Base-by-base conservation (phyloP, 2,329 filamentous ascomycete genomes). In the Phyllosticta capitalensis region DNA sequence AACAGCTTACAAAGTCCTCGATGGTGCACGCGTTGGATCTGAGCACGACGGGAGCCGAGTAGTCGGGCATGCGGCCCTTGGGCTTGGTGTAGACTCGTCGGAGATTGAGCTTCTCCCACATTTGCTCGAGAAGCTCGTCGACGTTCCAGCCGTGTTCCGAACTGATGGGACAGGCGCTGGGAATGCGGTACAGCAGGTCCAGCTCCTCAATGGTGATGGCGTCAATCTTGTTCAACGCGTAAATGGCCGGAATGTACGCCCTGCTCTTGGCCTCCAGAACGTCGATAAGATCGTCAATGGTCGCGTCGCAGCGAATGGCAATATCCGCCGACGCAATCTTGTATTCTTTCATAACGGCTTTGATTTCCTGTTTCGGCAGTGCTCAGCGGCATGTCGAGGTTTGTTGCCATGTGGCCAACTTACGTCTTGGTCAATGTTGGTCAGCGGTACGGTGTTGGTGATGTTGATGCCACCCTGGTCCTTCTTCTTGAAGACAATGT, bases 401-500 rank as follows among this genome's bases (percentile, higher is more conserved):
- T n/a, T 14, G 17, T 45, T n/a, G 38, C 14, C 38, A 45, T 45
- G 17, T 45, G 7, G n/a, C 53, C 10, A 12, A 51, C 62, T 58
- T 67, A 79, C 79, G 70, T 95, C 94, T 66, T 91, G 82, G 72
- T 94, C 89, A 69, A 99, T 96, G 75, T 99, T 90, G 22, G 88
- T 88, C 66, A 99, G 79, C 5, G 92, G 90, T 52, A 94, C 87
- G 2, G 94, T 99, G 75, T 85, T 94, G n/a, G 92, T 96, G 70
- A 99, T 94, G 70, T 89, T 92, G 70, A 99, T 85, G 38, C 94
- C 94, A 66, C 94, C 94, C 78, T 97, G 97, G 76, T 99, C 94
- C 81, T 99, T 99, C 81, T 99, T 99, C 78, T 87, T 95, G 81
- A 96, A 96, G n/a, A 94, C 89, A 69, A 99, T 99, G 73, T 99